Conservation (phyloP, 2,329 filamentous ascomycete species). For the Chrysosphaeria jannelii region DNA sequence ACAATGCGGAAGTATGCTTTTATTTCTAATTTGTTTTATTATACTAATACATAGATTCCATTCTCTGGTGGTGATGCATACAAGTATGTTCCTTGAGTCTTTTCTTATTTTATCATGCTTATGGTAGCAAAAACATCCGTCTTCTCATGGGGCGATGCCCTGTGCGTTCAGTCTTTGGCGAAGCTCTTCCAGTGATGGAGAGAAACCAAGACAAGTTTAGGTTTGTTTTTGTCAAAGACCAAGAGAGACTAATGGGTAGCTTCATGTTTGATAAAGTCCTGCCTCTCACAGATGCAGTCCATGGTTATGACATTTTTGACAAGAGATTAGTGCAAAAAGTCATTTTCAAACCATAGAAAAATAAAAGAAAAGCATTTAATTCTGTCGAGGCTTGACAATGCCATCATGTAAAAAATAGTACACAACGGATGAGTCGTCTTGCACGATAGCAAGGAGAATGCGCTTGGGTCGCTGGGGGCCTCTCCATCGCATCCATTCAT, state of each 20-base stretch:
- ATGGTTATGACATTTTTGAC: constrained; percentile 43
- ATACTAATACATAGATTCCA: too few relatives aligned
- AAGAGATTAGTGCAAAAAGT: constrained; percentile 47
- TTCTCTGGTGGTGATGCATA: constrained; percentile 35
- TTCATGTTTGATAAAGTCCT: constrained; percentile 56
- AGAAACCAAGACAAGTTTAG: constrained; percentile 32
- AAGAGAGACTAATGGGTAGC: too few relatives aligned
- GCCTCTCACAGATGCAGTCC: constrained; percentile 32
- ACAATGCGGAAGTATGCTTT: constrained; percentile 35
- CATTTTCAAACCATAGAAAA: constrained; percentile 23
- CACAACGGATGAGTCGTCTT: constrained; percentile 55
- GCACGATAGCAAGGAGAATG: constrained; percentile 41
- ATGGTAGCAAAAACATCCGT: constrained; percentile 42
- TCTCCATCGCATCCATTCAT: constrained; percentile 13
- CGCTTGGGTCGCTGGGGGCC: constrained; percentile 26
- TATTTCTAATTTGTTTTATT: too few relatives aligned
- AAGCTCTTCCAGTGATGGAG: constrained; percentile 31
- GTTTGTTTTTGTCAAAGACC: constrained; percentile 7
- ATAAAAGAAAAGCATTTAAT: constrained; percentile 16
- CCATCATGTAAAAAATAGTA: constrained; percentile 70
- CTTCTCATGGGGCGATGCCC: constrained; percentile 53
- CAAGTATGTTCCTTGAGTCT: too few relatives aligned
- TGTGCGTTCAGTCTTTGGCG: constrained; percentile 36
- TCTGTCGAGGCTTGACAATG: constrained; percentile 64
- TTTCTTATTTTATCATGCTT: constrained; percentile 6